Evolutionary conservation across 495 filamentous ascomycete genomes (phyloP).

Genomic region (Acidiella bohemica): DNA sequence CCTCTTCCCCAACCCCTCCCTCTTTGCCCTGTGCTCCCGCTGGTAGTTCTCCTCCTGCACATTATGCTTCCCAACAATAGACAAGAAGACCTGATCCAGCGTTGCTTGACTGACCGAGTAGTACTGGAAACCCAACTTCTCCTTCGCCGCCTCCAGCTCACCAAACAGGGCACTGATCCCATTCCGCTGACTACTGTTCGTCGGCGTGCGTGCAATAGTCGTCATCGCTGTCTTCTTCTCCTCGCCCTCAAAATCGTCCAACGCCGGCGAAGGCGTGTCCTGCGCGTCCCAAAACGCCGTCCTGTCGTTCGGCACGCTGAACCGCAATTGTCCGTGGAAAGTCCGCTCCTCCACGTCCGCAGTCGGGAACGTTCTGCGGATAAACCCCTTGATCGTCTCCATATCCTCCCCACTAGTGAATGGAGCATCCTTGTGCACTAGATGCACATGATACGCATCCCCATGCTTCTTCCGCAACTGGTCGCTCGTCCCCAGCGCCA

Average conservation of each 20-base stretch:
- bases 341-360: conserved; percentile 55
- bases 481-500: conserved; percentile 53
- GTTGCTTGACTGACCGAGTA: conserved; percentile 72
- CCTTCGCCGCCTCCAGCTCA: conserved; percentile 52
- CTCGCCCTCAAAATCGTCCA: too few relatives aligned
- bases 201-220: neutral
- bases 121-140: conserved; percentile 55
- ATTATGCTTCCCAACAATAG: conserved; percentile 62
- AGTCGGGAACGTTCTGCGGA: conserved; percentile 39
- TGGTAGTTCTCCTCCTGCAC: conserved; percentile 62
- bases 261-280: conserved; percentile 2
- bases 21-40: conserved; percentile 25
- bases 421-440: conserved; percentile 62
- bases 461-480: conserved; percentile 46
- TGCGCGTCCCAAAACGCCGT: neutral
- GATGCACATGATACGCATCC: conserved; percentile 49
- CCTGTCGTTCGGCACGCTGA: conserved; percentile 45
- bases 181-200: neutral
- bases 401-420: conserved; percentile 54
- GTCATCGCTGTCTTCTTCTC: neutral
- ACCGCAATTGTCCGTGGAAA: conserved; percentile 72
- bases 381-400: conserved; percentile 46
- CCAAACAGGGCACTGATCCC: conserved; percentile 53
- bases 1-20: conserved; percentile 6
- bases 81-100: conserved; percentile 77